phyloP scores from a whole-genome alignment of 495 filamentous ascomycete genomes.

The Aspergillus haitiensis region DNA sequence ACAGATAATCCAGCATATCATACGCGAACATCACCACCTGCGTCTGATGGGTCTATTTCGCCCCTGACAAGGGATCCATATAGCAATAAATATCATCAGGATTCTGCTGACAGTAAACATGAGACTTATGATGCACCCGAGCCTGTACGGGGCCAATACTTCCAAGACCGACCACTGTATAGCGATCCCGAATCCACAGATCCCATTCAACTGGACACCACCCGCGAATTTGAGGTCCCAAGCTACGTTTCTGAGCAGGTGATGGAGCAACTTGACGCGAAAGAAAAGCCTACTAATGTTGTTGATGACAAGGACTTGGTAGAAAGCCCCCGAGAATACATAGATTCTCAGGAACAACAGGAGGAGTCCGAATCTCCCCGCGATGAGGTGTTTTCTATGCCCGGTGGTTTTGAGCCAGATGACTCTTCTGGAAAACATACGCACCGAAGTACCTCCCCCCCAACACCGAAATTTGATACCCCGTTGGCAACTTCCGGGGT shows the following conservation, averaged over 20 bases:
- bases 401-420: slow-evolving; percentile 41
- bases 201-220: slow-evolving; percentile 8
- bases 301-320: not conserved
- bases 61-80: slow-evolving; percentile 47
- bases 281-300: not conserved
- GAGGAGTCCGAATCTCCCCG: slow-evolving; percentile 24
- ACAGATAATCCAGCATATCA: slow-evolving; percentile 64
- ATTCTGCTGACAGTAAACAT: slow-evolving; percentile 40
- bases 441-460: slow-evolving; percentile 11
- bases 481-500: slow-evolving; percentile 33
- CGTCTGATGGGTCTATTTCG: slow-evolving; percentile 47
- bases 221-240: slow-evolving; percentile 2
- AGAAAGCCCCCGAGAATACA: not conserved
- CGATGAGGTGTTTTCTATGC: slow-evolving; percentile 39
- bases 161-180: slow-evolving; percentile 27
- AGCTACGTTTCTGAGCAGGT: slow-evolving; percentile 35
- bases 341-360: slow-evolving; percentile 4
- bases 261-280: slow-evolving; percentile 31
- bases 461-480: slow-evolving; percentile 20
- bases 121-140: slow-evolving; percentile 3
- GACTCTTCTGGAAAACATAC: slow-evolving; percentile 20
- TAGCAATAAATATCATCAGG: slow-evolving; percentile 34
- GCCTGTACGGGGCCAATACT: slow-evolving; percentile 5
- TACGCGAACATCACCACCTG: slow-evolving; percentile 62
- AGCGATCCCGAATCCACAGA: slow-evolving; percentile 25